A percentile compares a stretch with the other conserved stretches of the same genome.
These are phyloP conservation scores for Taxawa tesnikishii DNA, from an alignment of 2,329 filamentous ascomycete species.

Conservation along the genomic window DNA sequence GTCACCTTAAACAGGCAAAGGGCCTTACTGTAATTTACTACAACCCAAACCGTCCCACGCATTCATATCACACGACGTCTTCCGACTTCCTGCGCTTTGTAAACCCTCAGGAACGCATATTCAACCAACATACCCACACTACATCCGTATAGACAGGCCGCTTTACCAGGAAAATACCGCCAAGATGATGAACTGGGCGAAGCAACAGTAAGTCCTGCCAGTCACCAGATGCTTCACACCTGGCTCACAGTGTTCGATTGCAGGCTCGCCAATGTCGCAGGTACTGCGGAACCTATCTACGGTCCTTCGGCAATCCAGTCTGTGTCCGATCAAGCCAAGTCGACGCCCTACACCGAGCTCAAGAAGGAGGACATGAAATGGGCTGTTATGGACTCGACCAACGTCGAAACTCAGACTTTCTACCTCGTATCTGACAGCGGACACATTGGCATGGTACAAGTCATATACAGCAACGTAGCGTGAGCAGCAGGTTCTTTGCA, in stretches of 20 bases:
- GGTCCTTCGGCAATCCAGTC: slow-evolving; percentile 78
- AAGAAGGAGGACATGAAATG: slow-evolving; percentile 71
- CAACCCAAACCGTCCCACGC: too few species aligned
- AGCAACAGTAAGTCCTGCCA: slow-evolving; percentile 61
- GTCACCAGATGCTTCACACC: slow-evolving; percentile 12
- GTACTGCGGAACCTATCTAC: slow-evolving; percentile 94
- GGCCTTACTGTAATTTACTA: too few species aligned
- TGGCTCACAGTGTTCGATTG: slow-evolving; percentile 8
- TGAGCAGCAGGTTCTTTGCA: slow-evolving; percentile 36
- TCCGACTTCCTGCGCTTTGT: too few species aligned
- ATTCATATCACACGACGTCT: too few species aligned
- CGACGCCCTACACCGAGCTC: slow-evolving; percentile 68
- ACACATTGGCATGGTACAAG: slow-evolving; percentile 65
- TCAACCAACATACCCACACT: too few species aligned
- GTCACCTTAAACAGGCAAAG: too few species aligned
- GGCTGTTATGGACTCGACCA: slow-evolving; percentile 68
- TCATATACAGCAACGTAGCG: slow-evolving; percentile 97
- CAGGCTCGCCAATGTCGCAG: slow-evolving; percentile 64
- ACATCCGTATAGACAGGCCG: too few species aligned
- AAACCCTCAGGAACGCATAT: too few species aligned
- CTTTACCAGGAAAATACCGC: too few species aligned
- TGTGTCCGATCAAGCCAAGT: slow-evolving; percentile 68
- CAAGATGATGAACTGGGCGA: slow-evolving; percentile 87
- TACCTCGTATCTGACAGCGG: slow-evolving; percentile 77
- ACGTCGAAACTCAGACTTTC: slow-evolving; percentile 90